Percentiles rank a stretch among this genome's conserved stretches.
These are phyloP conservation scores for Schwanniomyces pseudopolymorphus DNA, from an alignment of 805 yeast species.

Conservation along the genomic window DNA sequence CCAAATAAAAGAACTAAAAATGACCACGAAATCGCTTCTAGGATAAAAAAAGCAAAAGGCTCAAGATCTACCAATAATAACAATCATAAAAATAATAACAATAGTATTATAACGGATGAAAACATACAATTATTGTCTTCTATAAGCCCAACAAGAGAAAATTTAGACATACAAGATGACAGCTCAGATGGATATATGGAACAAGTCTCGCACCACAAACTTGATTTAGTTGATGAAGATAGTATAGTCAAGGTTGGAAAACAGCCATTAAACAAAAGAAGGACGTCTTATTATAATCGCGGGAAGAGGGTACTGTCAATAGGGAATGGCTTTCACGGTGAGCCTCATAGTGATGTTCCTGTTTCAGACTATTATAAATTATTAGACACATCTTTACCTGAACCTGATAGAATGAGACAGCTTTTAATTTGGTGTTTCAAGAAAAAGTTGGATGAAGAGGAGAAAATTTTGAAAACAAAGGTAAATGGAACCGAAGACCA, in stretches of 20 bases:
- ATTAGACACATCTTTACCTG: constrained; percentile 61
- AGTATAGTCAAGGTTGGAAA: background rate
- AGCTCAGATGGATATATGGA: constrained; percentile 26
- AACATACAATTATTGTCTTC: constrained; percentile 9
- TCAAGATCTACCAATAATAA: constrained; percentile 13
- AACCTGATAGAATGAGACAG: constrained; percentile 72
- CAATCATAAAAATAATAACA: constrained; percentile 1
- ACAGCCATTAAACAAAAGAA: constrained; percentile 29
- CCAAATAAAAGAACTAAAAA: background rate
- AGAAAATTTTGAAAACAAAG: constrained; percentile 14
- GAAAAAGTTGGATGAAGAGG: constrained; percentile 40
- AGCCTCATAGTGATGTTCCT: constrained; percentile 64
- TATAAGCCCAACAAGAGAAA: constrained; percentile 5
- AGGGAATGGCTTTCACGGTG: constrained; percentile 68
- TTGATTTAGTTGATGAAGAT: constrained; percentile 16
- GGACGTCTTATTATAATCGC: constrained; percentile 55
- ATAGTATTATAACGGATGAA: constrained; percentile 1
- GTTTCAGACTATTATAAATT: constrained; percentile 58
- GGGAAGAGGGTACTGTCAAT: constrained; percentile 75
- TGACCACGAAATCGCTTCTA: background rate
- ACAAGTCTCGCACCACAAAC: constrained; percentile 27
- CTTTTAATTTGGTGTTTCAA: constrained; percentile 67
- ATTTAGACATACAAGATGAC: background rate
- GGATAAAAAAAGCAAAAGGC: constrained; percentile 1
- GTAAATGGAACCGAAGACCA: constrained; percentile 31